Base-by-base conservation (phyloP, 768 basidiomycete species). In the Panellus pusillus region DNA sequence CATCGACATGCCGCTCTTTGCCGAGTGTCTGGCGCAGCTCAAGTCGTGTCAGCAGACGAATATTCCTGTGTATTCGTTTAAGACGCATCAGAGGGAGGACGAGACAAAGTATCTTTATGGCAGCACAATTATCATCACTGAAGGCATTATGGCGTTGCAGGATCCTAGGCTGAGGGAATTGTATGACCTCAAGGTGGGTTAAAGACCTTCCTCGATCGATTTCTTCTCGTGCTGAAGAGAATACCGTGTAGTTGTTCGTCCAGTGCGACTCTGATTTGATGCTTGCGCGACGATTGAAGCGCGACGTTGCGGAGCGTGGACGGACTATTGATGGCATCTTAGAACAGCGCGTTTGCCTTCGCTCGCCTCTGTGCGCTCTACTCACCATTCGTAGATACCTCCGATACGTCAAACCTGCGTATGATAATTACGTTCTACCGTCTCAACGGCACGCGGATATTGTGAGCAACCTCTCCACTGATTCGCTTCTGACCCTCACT, bases 231-330 rank as follows among this genome's bases (percentile, higher is more conserved):
- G 0, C 18, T 36, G 11, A 37, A 40, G 28, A 15, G 45, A 31
- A 3, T 32, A 18, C 28, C 14, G 7, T 43, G 8, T 50, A 91
- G 88, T 77, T 94, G 4, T 94, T 92, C 58, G 93, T 94, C 7
- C 91, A 96, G 74, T 91, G 89, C 54, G 94, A 98, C 66, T 88
- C 94, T 8, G 97, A 99, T 68, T 74, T 98, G 18, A 99, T 99
- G 97, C 86, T 99, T 44, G 93, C 96, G 1, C 83, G 97, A 52
- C 83, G 97, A 36, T 88, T 99, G 49, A 78, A 82, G 58, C 79
- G 97, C 50, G 97, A 98, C 64, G 82, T 91, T 15, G 81, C 84
- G 62, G 94, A 99, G 68, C 82, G 97, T 41, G 92, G 91, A 0
- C 75, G 97, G 49, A 84, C 78, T 50, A 87, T 98, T 0, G 84